These are phyloP conservation scores for Apiotrichum siamense DNA, from an alignment of 1,284 basidiomycete genomes.

Conservation along the genomic window DNA sequence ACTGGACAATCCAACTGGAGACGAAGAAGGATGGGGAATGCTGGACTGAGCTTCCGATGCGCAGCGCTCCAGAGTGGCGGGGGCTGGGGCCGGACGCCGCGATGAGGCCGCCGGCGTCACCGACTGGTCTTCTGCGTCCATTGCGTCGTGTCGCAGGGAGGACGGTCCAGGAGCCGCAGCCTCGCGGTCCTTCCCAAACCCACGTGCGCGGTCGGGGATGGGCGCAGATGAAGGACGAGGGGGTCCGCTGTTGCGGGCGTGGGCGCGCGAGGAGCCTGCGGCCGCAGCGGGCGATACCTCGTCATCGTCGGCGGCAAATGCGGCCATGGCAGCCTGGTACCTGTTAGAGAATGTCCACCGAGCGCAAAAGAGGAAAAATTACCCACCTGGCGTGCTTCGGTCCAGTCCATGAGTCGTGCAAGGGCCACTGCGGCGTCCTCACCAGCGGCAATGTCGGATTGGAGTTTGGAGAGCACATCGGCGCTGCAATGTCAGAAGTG, in stretches of 20 bases:
- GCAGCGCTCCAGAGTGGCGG: slow-evolving; percentile 4
- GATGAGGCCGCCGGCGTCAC: background rate
- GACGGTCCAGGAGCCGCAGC: background rate
- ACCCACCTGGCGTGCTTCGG: slow-evolving; percentile 46
- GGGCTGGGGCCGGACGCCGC: background rate
- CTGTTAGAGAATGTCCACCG: background rate
- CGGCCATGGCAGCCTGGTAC: slow-evolving; percentile 35
- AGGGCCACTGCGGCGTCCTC: slow-evolving; percentile 42
- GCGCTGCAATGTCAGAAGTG: slow-evolving; percentile 17
- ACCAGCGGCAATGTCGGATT: slow-evolving; percentile 37
- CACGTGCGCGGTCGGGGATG: slow-evolving; percentile 1
- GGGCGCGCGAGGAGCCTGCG: background rate
- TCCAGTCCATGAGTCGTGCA: slow-evolving; percentile 48
- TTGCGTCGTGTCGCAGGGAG: slow-evolving; percentile 5
- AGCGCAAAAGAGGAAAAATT: background rate
- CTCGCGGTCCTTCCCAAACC: slow-evolving; percentile 3
- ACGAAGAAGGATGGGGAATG: slow-evolving; percentile 4
- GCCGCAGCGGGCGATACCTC: slow-evolving; percentile 5
- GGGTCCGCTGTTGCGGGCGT: slow-evolving; percentile 1
- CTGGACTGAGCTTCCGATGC: background rate
- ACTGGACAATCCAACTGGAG: slow-evolving; percentile 5
- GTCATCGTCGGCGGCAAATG: slow-evolving; percentile 38
- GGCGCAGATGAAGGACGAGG: slow-evolving; percentile 24
- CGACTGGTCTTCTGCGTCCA: slow-evolving; percentile 8
- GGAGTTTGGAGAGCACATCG: slow-evolving; percentile 44